phyloP scores from a whole-genome alignment of 768 basidiomycete genomes.

The Lentinula lateritia region DNA sequence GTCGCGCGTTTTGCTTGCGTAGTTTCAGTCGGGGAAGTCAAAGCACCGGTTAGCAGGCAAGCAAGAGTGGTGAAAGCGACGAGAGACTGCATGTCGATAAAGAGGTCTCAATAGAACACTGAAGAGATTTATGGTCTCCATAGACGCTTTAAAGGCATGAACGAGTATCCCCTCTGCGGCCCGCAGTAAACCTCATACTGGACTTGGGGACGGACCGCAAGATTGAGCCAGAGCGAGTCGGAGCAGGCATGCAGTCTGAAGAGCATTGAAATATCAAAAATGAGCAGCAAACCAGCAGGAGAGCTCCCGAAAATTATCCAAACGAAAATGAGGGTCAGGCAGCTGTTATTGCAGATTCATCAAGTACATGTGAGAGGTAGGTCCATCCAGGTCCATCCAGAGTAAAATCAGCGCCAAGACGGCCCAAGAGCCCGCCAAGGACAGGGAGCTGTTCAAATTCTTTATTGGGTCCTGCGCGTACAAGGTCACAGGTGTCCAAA shows the following conservation, averaged over 20 bases:
- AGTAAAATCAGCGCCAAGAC: not conserved
- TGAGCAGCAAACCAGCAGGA: not conserved
- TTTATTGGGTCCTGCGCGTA: too few species aligned
- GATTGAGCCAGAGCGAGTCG: not conserved
- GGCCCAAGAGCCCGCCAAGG: too few species aligned
- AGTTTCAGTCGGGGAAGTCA: not conserved
- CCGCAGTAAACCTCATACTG: not conserved
- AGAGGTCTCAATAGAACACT: not conserved
- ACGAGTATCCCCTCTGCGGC: not conserved
- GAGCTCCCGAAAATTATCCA: not conserved
- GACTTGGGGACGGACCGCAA: not conserved
- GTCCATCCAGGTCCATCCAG: not conserved
- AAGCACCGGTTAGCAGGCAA: not conserved
- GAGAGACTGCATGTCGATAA: not conserved
- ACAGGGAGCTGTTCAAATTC: too few species aligned
- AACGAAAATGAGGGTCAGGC: not conserved
- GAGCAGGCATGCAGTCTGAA: not conserved
- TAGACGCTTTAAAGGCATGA: not conserved
- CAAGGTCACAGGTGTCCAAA: not conserved
- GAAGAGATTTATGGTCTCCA: not conserved
- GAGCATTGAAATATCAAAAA: not conserved
- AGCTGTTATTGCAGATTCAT: not conserved
- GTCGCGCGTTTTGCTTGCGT: slow-evolving; percentile 13
- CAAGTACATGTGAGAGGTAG: not conserved
- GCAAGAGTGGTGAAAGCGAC: not conserved